Conservation (phyloP, 805 yeast species). For the Metschnikowia borealis region DNA sequence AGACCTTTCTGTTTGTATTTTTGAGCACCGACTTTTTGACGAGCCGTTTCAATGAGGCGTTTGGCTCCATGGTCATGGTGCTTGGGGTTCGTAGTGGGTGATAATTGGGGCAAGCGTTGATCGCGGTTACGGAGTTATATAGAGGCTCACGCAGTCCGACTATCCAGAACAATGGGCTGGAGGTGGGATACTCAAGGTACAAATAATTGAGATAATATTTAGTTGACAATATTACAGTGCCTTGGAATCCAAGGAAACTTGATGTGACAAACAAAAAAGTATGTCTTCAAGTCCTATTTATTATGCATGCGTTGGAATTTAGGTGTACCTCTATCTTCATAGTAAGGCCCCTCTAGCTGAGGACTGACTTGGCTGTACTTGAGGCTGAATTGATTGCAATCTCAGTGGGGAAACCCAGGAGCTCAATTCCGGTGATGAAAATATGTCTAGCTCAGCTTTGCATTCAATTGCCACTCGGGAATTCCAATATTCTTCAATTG, state of each 20-base stretch:
- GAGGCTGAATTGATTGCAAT: no score
- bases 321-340: not conserved
- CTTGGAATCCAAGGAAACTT: no score
- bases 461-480: constrained; percentile 41
- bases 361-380: not conserved
- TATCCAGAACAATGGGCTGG: no score
- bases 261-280: no score
- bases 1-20: constrained; percentile 22
- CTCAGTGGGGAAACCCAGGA: no score
- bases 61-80: constrained; percentile 7
- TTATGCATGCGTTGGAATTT: no score
- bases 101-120: not conserved
- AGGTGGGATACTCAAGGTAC: no score
- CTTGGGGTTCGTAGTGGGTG: not conserved
- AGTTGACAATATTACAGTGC: no score
- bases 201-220: no score
- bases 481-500: constrained; percentile 37
- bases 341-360: not conserved
- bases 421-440: no score
- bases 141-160: not conserved
- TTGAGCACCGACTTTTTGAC: constrained; percentile 20
- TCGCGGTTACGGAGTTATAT: not conserved
- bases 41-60: constrained; percentile 13
- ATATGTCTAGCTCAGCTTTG: constrained; percentile 2
- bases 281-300: no score